phyloP scores from a whole-genome alignment of 345 rosid species.

The Dipteronia sinensis region DNA sequence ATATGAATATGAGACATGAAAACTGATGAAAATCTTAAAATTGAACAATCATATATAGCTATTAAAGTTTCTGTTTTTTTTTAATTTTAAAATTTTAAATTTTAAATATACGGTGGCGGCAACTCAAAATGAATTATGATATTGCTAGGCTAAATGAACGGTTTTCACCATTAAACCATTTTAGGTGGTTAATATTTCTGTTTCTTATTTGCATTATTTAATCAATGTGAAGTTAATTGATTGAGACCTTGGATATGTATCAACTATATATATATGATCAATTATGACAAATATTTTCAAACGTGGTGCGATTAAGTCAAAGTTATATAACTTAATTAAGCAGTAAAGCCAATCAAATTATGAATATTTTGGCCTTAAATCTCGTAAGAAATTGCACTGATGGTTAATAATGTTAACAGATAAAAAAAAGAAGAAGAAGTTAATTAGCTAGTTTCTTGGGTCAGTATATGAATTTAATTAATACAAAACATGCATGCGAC shows the following conservation, averaged over 20 bases:
- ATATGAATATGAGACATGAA: slow-evolving; percentile 10
- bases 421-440: too few species aligned
- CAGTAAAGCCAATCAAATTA: slow-evolving; percentile 5
- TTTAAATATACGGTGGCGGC: not conserved
- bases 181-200: too few species aligned
- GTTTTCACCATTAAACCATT: too few species aligned
- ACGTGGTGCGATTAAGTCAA: slow-evolving; percentile 9
- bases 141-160: too few species aligned
- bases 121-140: too few species aligned
- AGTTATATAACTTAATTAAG: not conserved
- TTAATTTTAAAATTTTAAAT: too few species aligned
- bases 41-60: not conserved
- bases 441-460: too few species aligned
- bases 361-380: slow-evolving; percentile 12
- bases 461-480: not conserved
- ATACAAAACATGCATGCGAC: slow-evolving; percentile 17
- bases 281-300: not conserved
- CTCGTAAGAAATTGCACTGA: not conserved
- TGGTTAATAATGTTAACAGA: too few species aligned
- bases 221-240: not conserved
- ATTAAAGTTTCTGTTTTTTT: too few species aligned
- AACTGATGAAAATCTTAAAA: slow-evolving; percentile 4
- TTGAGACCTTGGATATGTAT: not conserved
- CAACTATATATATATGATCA: not conserved
- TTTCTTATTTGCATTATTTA: slow-evolving; percentile 4